A percentile compares a stretch with the other conserved stretches of the same genome.
These are phyloP conservation scores for Fistulinella cinereoalba DNA, from an alignment of 1,284 basidiomycete genomes.

Conservation along the genomic window DNA sequence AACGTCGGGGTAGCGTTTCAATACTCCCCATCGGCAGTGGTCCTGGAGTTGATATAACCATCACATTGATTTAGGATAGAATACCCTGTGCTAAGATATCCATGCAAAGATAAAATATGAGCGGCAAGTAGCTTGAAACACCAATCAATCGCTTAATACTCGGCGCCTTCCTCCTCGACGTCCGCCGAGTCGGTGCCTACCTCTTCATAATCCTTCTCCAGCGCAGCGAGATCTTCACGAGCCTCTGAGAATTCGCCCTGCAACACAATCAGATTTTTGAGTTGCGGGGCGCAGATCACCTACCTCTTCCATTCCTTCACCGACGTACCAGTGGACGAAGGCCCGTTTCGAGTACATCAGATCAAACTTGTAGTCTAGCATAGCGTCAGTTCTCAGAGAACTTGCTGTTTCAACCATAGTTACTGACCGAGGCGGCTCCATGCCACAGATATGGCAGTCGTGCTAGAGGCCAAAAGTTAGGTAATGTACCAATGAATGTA, in stretches of 20 bases:
- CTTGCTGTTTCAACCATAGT: not conserved
- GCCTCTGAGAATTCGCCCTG: conserved; percentile 96
- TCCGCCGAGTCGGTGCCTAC: conserved; percentile 91
- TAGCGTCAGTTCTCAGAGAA: conserved; percentile 12
- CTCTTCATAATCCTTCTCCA: conserved; percentile 97
- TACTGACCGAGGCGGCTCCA: conserved; percentile 84
- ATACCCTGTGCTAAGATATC: not conserved
- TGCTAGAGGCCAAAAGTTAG: conserved; percentile 59
- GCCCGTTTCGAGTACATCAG: conserved; percentile 96
- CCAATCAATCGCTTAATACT: conserved; percentile 51
- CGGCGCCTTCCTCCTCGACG: conserved; percentile 69
- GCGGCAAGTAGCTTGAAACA: not conserved
- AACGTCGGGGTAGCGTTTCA: conserved; percentile 22
- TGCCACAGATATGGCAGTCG: conserved; percentile 90
- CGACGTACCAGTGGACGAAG: conserved; percentile 98
- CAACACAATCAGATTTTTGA: not conserved
- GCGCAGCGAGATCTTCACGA: conserved; percentile 93
- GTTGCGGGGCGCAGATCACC: conserved; percentile 7
- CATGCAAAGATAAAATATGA: conserved; percentile 8
- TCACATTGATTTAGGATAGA: conserved; percentile 11
- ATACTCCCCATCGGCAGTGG: conserved; percentile 18
- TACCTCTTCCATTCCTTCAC: conserved; percentile 97
- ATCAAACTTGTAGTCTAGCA: conserved; percentile 94
- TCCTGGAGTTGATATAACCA: conserved; percentile 18
- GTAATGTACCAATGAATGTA: conserved; percentile 8